Evolutionary conservation across 176 grass and related monocot genomes (phyloP), one percentile per base, ranked within the genome.

Genomic region (Lolium multiflorum): DNA sequence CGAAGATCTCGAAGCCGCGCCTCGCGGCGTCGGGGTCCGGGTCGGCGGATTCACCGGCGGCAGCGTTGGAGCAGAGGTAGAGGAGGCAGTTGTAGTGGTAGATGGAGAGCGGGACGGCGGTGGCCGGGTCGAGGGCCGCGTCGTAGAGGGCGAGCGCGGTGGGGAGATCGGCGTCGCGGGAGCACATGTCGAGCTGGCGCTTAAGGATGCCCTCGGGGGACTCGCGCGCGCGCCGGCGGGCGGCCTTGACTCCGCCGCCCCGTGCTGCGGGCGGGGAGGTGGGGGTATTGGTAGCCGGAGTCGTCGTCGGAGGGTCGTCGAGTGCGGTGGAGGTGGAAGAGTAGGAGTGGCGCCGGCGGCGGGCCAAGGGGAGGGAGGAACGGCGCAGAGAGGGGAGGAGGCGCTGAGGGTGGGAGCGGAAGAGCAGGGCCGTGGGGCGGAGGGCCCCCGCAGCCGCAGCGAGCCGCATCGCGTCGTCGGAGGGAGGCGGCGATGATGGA

Each of bases 31-130:
- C 54, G n/a, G n/a, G n/a, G n/a, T n/a, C n/a, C n/a, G n/a, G n/a
- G n/a, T n/a, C n/a, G 22, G 18, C 41, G 18, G 69, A 22, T 21
- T 85, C 51, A 18, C 54, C 54, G 54, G 54, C 35, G 35, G 90
- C 58, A 78, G 87, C 74, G 83, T 82, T 87, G 91, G 93, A 94
- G 88, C 96, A 98, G 69, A 98, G 93, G 84, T 98, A 98, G 84
- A 98, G 91, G 75, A 98, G 93, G 84, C 86, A 89, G 84, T 98
- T 98, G 90, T 92, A 98, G 81, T 95, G 94, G 62, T 90, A 79
- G 69, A 95, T 71, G 44, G 90, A 78, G 86, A 98, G 93, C 21
- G 74, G 84, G 62, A 87, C 52, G 28, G 64, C 51, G 68, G 79
- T 56, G 31, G 48, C 74, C 2, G 80, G 22, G 62, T 86, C 73